Evolutionary conservation across 192 early-diverging fungal species (phyloP).

Genomic region (Backusella tuberculispora): DNA sequence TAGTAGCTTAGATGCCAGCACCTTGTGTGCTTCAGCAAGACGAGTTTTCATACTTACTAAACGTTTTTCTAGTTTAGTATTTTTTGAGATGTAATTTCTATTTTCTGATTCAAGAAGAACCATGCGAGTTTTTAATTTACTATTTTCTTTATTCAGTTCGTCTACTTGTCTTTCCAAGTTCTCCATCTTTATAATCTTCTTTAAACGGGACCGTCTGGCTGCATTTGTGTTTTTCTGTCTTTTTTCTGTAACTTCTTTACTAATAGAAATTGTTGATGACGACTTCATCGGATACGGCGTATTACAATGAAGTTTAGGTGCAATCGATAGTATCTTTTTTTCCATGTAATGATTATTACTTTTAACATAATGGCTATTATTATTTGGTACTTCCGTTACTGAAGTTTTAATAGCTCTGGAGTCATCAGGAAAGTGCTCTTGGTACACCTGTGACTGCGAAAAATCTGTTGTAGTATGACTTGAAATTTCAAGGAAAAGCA

Average conservation of each 20-base stretch:
- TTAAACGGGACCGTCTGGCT: conserved; percentile 86
- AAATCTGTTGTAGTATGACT: too few species aligned
- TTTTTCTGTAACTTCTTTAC: conserved; percentile 32
- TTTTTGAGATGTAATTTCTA: conserved; percentile 44
- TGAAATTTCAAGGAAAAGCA: too few species aligned
- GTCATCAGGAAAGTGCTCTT: too few species aligned
- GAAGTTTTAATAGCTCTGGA: too few species aligned
- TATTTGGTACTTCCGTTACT: too few species aligned
- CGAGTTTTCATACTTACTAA: conserved; percentile 52
- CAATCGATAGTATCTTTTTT: too few species aligned
- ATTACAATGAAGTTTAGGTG: too few species aligned
- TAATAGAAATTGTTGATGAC: too few species aligned
- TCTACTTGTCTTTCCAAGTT: conserved; percentile 78
- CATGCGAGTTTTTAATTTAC: conserved; percentile 42
- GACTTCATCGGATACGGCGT: too few species aligned
- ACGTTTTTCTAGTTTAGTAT: conserved; percentile 45
- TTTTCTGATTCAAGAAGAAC: conserved; percentile 57
- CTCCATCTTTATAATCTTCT: conserved; percentile 84
- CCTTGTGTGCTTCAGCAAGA: conserved; percentile 53
- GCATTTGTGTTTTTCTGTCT: conserved; percentile 86
- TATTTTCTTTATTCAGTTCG: conserved; percentile 80
- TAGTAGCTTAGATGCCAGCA: conserved; percentile 30
- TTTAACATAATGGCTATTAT: too few species aligned
- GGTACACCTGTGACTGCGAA: too few species aligned
- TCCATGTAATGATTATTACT: too few species aligned